phyloP scores from a whole-genome alignment of 176 grass and related monocot species.

The Carex scoparia region DNA sequence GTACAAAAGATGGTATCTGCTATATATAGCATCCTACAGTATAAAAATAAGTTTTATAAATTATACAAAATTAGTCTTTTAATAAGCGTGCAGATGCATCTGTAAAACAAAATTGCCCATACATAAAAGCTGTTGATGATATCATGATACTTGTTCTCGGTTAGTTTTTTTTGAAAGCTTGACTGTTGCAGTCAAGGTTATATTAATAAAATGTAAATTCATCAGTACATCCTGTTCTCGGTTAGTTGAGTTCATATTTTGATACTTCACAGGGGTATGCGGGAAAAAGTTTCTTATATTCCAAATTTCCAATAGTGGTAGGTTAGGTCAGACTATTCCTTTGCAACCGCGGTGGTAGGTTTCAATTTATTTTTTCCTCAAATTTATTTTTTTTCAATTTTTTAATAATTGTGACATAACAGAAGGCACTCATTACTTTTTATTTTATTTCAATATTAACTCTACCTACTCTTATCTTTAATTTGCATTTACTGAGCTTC shows the following conservation, averaged over 20 bases:
- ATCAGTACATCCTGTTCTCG: too few species aligned
- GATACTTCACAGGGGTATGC: not conserved
- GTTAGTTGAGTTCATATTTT: not conserved
- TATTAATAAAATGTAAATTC: too few species aligned
- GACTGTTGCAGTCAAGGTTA: too few species aligned
- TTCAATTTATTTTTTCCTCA: too few species aligned
- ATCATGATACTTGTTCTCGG: not conserved
- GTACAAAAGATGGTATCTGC: not conserved
- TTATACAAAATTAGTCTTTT: not conserved
- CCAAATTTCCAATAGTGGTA: not conserved
- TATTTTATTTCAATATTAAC: not conserved
- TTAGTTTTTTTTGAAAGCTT: too few species aligned
- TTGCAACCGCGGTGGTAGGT: not conserved
- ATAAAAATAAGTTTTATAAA: not conserved
- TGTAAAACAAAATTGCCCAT: not conserved
- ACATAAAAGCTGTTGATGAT: not conserved
- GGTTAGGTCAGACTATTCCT: constrained; percentile 1
- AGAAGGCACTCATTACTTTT: not conserved
- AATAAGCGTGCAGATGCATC: not conserved
- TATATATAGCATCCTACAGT: not conserved
- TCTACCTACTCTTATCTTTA: not conserved
- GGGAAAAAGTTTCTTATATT: not conserved
- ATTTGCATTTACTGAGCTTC: not conserved
- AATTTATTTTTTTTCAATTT: not conserved
- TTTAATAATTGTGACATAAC: not conserved